Evolutionary conservation across 768 basidiomycete species (phyloP), one percentile per base, ranked within the genome.

Genomic region (Steccherinum ochraceum): DNA sequence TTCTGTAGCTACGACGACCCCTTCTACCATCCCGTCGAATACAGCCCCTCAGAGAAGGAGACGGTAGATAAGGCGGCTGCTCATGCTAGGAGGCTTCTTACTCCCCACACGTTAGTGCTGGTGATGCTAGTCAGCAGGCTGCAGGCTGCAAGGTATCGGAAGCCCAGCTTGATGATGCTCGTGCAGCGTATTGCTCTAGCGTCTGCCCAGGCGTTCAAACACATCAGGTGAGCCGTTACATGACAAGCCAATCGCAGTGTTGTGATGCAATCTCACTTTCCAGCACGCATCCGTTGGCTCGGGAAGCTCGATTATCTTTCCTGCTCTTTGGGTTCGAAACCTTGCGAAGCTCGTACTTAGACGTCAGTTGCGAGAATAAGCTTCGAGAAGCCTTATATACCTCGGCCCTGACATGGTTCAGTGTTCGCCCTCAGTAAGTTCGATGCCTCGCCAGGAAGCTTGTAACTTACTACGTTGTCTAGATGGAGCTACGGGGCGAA

Each of bases 401-500:
- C 4, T 79, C 84, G 1, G 93, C 92, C 2, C 90, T 91, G 58
- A 79, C 84, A 3, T 98, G 95, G 96, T 99, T 98, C 69, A 72
- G 86, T n/a, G 79, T 86, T 45, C 79, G 87, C n/a, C 87, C 93
- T 7, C 92, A 93, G 94, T 96, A 66, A 67, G 90, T 60, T 13
- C 7, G 12, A 27, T 13, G 24, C 27, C 41, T 30, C 3, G 25
- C 40, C n/a, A 20, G 10, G 4, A 16, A 25, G 21, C 13, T 23
- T 4, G n/a, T 45, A 24, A 41, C 27, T 20, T 4, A 42, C 12
- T 25, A 19, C 19, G 24, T 2, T 43, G 19, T 24, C 47, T 59
- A 97, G 94, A 59, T 98, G 95, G 94, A 86, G 94, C 3, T 96
- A 84, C 64, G 96, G 95, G n/a, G 88, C 90, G 21, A 91, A 91